Evolutionary conservation across 148 eudicot species (phyloP).

Genomic region (Vaccinium corymbosum): DNA sequence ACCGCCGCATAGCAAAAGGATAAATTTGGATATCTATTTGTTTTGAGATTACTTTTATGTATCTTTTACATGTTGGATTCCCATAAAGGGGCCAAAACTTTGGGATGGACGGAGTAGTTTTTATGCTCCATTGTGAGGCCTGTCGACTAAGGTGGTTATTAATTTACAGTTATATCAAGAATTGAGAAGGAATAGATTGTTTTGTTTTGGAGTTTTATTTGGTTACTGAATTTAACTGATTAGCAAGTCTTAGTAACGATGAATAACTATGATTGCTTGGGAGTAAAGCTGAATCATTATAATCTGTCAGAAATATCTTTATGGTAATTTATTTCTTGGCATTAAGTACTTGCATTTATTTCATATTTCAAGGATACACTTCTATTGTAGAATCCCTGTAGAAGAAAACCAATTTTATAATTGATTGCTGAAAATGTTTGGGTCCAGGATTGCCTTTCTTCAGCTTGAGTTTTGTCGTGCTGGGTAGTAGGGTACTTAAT

Average conservation of each 20-base stretch:
- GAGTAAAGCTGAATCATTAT: background rate
- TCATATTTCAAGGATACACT: background rate
- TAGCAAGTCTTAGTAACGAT: background rate
- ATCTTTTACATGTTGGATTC: too few species aligned
- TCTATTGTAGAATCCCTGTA: background rate
- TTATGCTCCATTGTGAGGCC: background rate
- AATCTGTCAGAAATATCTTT: background rate
- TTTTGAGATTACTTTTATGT: too few species aligned
- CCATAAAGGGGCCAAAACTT: too few species aligned
- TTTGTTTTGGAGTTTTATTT: background rate
- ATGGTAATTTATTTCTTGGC: background rate
- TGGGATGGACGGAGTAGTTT: background rate
- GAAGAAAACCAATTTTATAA: background rate
- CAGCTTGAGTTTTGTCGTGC: background rate
- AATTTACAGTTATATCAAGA: background rate
- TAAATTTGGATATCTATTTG: too few species aligned
- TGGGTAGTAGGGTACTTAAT: background rate
- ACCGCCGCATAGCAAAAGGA: too few species aligned
- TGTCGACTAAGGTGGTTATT: background rate
- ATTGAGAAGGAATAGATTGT: background rate
- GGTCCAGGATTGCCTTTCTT: slow-evolving; percentile 5
- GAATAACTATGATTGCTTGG: background rate
- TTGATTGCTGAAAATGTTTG: background rate
- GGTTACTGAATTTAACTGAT: background rate
- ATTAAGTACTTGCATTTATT: background rate